These are phyloP conservation scores for Alternaria viburni DNA, from an alignment of 2,329 filamentous ascomycete species.

Conservation along the genomic window DNA sequence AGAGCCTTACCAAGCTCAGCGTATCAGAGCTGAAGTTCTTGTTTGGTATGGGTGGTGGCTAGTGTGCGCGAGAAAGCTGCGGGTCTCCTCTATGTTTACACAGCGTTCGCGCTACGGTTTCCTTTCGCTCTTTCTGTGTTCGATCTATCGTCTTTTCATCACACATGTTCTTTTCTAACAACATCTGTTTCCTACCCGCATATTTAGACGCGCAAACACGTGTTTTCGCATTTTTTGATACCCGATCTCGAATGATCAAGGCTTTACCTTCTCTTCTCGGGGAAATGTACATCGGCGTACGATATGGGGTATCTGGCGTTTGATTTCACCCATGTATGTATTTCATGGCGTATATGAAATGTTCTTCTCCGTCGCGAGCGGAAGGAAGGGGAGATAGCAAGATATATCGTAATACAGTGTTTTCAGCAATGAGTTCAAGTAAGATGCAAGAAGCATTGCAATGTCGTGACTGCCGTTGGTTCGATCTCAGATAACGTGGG, in stretches of 20 bases:
- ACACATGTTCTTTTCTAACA: background rate
- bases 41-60: conserved; percentile 56
- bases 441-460: background rate
- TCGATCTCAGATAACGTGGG: background rate
- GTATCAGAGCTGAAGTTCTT: conserved; percentile 72
- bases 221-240: conserved; percentile 8
- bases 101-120: background rate
- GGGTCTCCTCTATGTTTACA: background rate
- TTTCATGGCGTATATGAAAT: background rate
- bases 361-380: background rate
- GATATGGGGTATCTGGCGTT: background rate
- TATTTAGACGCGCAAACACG: background rate
- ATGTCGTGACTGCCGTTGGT: background rate
- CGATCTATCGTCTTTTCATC: background rate
- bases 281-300: background rate
- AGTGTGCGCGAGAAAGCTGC: background rate
- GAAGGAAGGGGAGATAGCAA: background rate
- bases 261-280: background rate
- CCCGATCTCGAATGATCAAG: conserved; percentile 13
- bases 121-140: background rate
- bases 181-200: background rate
- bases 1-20: conserved; percentile 70
- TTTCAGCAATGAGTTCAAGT: background rate
- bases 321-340: background rate
- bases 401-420: background rate